Percentiles rank a stretch among this genome's conserved stretches.
These are phyloP conservation scores for Penicillium lagena DNA, from an alignment of 495 filamentous ascomycete species.

Conservation along the genomic window DNA sequence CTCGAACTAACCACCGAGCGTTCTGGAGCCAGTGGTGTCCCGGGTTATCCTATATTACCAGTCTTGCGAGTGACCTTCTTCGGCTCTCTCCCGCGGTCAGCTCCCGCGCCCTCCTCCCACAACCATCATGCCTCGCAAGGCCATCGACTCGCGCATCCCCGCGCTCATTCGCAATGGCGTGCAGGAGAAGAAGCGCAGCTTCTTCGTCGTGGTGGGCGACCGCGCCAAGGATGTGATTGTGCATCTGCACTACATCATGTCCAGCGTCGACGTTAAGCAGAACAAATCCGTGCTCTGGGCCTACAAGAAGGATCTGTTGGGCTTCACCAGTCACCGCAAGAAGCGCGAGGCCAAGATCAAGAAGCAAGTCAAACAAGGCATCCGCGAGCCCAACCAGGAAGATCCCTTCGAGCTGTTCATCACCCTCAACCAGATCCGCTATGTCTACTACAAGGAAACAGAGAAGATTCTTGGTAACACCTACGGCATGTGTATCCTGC, in stretches of 20 bases:
- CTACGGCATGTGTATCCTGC: conserved; percentile 96
- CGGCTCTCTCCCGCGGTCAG: conserved; percentile 12
- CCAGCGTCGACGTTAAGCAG: conserved; percentile 80
- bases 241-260: conserved; percentile 90
- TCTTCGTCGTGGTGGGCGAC: conserved; percentile 96
- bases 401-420: conserved; percentile 98
- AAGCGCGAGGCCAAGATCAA: conserved; percentile 98
- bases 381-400: conserved; percentile 88
- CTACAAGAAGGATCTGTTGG: conserved; percentile 97
- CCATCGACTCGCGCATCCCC: conserved; percentile 85
- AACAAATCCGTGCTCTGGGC: conserved; percentile 98
- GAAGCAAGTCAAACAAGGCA: conserved; percentile 94
- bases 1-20: too few species aligned
- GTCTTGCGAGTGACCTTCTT: background rate
- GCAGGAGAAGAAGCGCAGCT: conserved; percentile 95
- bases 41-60: background rate
- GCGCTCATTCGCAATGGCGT: conserved; percentile 93
- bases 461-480: conserved; percentile 98
- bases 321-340: conserved; percentile 92
- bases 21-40: too few species aligned
- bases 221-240: conserved; percentile 96
- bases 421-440: conserved; percentile 92
- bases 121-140: conserved; percentile 48
- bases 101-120: conserved; percentile 7
- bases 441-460: conserved; percentile 99